These are phyloP conservation scores for Clausena lansium DNA, from an alignment of 345 rosid genomes.

Conservation along the genomic window DNA sequence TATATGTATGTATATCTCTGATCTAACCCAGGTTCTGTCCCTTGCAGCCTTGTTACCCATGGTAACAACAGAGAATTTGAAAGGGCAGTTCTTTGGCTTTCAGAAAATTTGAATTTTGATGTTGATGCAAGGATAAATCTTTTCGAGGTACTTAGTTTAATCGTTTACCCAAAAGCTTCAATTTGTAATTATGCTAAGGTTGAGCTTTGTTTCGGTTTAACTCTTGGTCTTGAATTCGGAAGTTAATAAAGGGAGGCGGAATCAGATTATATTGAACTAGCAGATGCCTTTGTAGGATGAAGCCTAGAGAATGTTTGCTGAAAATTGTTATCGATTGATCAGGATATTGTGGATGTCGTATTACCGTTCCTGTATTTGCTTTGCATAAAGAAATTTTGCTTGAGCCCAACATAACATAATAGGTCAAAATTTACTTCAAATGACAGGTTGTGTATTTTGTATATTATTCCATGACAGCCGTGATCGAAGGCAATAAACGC, in stretches of 20 bases:
- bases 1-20: neutral
- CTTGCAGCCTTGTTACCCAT: conserved; percentile 76
- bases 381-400: no score
- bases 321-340: no score
- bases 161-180: neutral
- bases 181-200: neutral
- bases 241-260: no score
- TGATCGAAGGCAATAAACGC: neutral
- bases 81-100: conserved; percentile 80
- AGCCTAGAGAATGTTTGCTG: no score
- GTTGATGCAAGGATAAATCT: conserved; percentile 89
- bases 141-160: conserved; percentile 63
- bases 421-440: neutral
- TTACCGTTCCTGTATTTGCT: no score
- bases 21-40: conserved; percentile 20
- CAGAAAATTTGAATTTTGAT: conserved; percentile 74
- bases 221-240: no score
- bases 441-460: neutral
- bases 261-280: no score
- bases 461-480: neutral
- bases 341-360: no score
- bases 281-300: no score
- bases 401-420: neutral
- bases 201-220: neutral
- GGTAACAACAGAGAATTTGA: conserved; percentile 88